phyloP scores from a whole-genome alignment of 1,284 basidiomycete genomes.

The Cutaneotrichosporon curvatum region DNA sequence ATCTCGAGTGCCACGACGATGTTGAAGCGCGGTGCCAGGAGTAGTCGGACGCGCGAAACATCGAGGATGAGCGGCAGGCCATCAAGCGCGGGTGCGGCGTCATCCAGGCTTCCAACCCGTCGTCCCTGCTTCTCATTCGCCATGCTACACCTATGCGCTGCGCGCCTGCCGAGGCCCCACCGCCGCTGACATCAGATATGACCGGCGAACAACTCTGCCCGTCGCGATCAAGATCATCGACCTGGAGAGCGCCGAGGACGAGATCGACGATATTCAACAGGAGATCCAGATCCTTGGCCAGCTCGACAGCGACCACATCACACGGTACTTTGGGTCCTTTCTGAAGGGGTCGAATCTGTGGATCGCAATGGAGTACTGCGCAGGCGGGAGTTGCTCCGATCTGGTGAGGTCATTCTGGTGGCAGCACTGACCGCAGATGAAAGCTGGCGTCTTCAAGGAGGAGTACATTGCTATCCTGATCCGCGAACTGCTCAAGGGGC shows the following conservation, averaged over 20 bases:
- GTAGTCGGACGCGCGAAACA: no score
- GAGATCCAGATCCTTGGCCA: constrained; percentile 99
- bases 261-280: constrained; percentile 98
- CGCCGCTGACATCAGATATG: constrained; percentile 55
- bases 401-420: constrained; percentile 36
- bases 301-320: constrained; percentile 89
- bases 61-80: no score
- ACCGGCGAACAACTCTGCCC: constrained; percentile 83
- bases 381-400: constrained; percentile 52
- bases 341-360: constrained; percentile 91
- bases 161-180: no score
- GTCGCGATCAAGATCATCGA: constrained; percentile 99
- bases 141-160: no score
- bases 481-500: constrained; percentile 79
- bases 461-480: constrained; percentile 98
- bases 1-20: no score
- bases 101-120: no score
- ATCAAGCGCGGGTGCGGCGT: no score
- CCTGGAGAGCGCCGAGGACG: constrained; percentile 96
- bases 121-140: no score
- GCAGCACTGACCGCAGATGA: constrained; percentile 72
- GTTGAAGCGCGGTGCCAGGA: no score
- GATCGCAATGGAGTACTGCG: constrained; percentile 96
- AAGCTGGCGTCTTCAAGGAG: constrained; percentile 92
- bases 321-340: constrained; percentile 93